Evolutionary conservation across 306 rosid species (phyloP).

Genomic region (Pterocarpus santalinus): DNA sequence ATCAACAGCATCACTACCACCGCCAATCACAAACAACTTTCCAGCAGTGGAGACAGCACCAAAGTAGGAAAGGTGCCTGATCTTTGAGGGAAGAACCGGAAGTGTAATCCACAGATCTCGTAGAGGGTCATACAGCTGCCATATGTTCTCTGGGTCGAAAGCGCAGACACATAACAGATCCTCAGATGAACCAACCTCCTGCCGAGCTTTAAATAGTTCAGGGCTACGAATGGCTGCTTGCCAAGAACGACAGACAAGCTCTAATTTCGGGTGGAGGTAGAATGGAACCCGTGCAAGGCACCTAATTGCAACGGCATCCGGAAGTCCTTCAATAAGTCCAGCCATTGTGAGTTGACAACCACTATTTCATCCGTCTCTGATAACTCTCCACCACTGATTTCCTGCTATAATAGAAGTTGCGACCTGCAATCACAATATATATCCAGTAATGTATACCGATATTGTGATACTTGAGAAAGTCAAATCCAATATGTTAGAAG

Average conservation of each 20-base stretch:
- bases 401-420: constrained; percentile 42
- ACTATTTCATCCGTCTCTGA: constrained; percentile 60
- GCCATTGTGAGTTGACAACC: constrained; percentile 69
- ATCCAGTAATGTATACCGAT: constrained; percentile 15
- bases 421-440: constrained; percentile 49
- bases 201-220: constrained; percentile 84
- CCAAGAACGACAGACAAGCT: constrained; percentile 93
- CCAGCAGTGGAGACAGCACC: constrained; percentile 89
- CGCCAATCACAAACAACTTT: constrained; percentile 94
- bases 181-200: constrained; percentile 85
- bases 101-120: constrained; percentile 94
- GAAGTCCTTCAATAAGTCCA: constrained; percentile 94
- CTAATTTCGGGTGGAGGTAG: constrained; percentile 82
- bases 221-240: constrained; percentile 77
- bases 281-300: constrained; percentile 97
- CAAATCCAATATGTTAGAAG: constrained; percentile 15
- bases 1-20: constrained; percentile 96
- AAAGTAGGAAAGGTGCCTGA: constrained; percentile 88
- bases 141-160: constrained; percentile 90
- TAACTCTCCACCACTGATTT: constrained; percentile 40
- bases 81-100: constrained; percentile 92
- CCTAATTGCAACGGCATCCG: constrained; percentile 88
- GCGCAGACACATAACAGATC: constrained; percentile 89
- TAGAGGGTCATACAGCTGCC: constrained; percentile 94
- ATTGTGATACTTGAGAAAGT: constrained; percentile 30